Conservation (phyloP, 352 stramenopile genomes). For the Phytopythium boreale region DNA sequence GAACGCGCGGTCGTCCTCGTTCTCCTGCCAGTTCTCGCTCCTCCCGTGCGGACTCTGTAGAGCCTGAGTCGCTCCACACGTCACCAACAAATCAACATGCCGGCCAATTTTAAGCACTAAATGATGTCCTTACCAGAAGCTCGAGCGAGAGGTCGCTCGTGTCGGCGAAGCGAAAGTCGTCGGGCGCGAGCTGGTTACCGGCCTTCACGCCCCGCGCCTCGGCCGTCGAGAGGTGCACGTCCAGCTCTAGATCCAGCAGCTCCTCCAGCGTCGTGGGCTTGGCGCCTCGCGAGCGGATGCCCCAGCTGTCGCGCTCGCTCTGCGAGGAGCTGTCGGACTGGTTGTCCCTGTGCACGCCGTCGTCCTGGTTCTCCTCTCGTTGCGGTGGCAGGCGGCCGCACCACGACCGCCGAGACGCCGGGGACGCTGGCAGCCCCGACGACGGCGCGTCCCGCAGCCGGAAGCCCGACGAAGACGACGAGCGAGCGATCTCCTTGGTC, state of each 20-base stretch:
- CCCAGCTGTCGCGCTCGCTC: not conserved
- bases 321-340: conserved; percentile 2
- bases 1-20: conserved; percentile 18
- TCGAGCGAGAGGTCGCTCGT: conserved; percentile 43
- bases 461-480: not conserved
- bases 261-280: conserved; percentile 30
- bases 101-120: not conserved
- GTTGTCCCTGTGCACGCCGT: conserved; percentile 1
- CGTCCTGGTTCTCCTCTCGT: conserved; percentile 3
- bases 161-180: conserved; percentile 5
- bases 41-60: conserved; percentile 69
- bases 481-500: conserved; percentile 4
- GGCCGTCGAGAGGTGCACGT: conserved; percentile 21
- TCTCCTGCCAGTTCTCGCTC: conserved; percentile 44
- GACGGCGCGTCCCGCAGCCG: not conserved
- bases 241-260: conserved; percentile 50
- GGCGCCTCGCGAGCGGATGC: not conserved
- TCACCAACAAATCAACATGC: conserved; percentile 1
- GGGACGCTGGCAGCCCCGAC: no score
- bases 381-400: not conserved
- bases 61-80: conserved; percentile 25
- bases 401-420: not conserved
- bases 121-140: conserved; percentile 35
- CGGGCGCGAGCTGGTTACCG: conserved; percentile 12
- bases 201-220: conserved; percentile 2